A percentile compares a stretch with the other conserved stretches of the same genome.
Evolutionary conservation across 106 monocot genomes (phyloP).

Genomic region (Triglochin maritima): DNA sequence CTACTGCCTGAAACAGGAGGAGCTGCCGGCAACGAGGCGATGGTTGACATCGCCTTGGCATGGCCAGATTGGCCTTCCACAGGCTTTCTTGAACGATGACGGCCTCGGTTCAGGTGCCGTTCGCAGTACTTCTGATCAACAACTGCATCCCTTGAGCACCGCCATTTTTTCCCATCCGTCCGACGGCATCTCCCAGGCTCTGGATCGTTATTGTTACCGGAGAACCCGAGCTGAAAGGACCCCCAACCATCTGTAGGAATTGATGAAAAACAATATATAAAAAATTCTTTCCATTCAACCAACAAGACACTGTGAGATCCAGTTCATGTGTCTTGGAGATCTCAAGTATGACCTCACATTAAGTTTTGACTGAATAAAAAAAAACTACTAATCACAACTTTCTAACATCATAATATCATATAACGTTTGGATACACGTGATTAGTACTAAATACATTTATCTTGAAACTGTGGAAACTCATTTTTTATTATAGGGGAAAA

Average conservation of each 20-base stretch:
- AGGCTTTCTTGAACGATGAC: conserved; percentile 99
- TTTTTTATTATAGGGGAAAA: too few species aligned
- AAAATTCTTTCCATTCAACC: too few species aligned
- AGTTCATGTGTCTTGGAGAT: too few species aligned
- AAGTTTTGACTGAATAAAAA: too few species aligned
- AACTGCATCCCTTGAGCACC: conserved; percentile 95
- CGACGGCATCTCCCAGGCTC: conserved; percentile 95
- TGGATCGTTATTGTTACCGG: conserved; percentile 50
- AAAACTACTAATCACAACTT: too few species aligned
- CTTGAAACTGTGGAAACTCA: too few species aligned
- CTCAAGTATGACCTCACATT: too few species aligned
- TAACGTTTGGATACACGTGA: too few species aligned
- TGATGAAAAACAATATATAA: neutral
- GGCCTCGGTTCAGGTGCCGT: conserved; percentile 91
- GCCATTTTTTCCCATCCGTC: conserved; percentile 99
- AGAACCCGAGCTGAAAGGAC: conserved; percentile 55
- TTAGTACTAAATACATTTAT: too few species aligned
- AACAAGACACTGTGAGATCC: too few species aligned
- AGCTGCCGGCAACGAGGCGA: conserved; percentile 21
- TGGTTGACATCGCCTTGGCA: conserved; percentile 31
- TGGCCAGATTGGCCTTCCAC: conserved; percentile 97
- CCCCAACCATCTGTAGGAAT: conserved; percentile 55
- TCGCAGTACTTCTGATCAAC: conserved; percentile 94
- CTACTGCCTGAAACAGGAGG: conserved; percentile 16
- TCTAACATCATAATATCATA: too few species aligned